phyloP scores from a whole-genome alignment of 2,329 filamentous ascomycete species.

The Pestalotiopsis sp. region DNA sequence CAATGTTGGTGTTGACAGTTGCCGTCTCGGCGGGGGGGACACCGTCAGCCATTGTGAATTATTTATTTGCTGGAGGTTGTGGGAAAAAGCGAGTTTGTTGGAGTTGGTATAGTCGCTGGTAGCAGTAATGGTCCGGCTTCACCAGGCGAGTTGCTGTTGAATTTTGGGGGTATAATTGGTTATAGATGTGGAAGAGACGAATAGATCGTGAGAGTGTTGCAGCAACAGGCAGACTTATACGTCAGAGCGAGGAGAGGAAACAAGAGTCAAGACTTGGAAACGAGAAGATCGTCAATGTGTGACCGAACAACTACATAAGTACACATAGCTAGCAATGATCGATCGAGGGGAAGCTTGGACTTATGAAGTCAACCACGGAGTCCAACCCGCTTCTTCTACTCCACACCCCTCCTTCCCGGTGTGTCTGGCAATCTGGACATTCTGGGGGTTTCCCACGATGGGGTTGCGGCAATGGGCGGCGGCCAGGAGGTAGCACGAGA shows the following conservation, averaged over 20 bases:
- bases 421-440: not conserved
- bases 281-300: not conserved
- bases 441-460: slow-evolving; percentile 1
- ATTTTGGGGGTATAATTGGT: too few relatives aligned
- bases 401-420: slow-evolving; percentile 5
- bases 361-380: slow-evolving; percentile 3
- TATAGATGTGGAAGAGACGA: too few relatives aligned
- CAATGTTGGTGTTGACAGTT: slow-evolving; percentile 92
- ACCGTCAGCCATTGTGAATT: slow-evolving; percentile 26
- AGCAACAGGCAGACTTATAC: not conserved
- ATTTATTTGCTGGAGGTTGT: not conserved
- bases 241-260: not conserved
- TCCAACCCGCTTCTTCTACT: slow-evolving; percentile 4
- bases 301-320: not conserved
- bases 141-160: too few relatives aligned
- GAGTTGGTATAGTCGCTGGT: too few relatives aligned
- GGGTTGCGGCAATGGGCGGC: not conserved
- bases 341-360: slow-evolving; percentile 6
- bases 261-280: not conserved
- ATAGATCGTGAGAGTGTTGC: not conserved
- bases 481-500: not conserved
- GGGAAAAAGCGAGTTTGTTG: not conserved
- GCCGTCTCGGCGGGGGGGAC: slow-evolving; percentile 56
- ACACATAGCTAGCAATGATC: not conserved
- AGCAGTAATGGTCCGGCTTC: too few relatives aligned